A percentile compares a stretch with the other conserved stretches of the same genome.
These are phyloP conservation scores for Candida palmyrensis DNA, from an alignment of 805 yeast genomes.

Conservation along the genomic window DNA sequence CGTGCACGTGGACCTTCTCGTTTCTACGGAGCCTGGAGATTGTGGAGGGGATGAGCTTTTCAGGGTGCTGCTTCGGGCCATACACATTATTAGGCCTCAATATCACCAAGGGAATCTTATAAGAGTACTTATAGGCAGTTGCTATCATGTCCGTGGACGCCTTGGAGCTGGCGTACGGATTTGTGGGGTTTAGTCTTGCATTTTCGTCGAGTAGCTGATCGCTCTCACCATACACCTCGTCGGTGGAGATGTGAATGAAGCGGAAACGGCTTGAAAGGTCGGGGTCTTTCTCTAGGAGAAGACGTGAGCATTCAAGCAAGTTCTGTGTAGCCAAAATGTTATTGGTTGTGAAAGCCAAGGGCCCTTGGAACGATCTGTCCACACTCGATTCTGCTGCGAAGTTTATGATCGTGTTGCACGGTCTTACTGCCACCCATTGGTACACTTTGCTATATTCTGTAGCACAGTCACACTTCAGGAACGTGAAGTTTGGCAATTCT, in stretches of 20 bases:
- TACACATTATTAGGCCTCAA: conserved; percentile 49
- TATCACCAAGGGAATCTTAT: conserved; percentile 34
- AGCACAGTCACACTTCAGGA: conserved; percentile 32
- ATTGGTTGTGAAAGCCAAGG: conserved; percentile 38
- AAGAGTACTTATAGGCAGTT: conserved; percentile 40
- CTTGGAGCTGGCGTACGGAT: conserved; percentile 54
- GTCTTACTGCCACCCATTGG: conserved; percentile 9
- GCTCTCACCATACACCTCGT: conserved; percentile 54
- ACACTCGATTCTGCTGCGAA: conserved; percentile 56
- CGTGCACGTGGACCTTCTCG: conserved; percentile 37
- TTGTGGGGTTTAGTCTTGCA: conserved; percentile 42
- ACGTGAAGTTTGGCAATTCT: conserved; percentile 15
- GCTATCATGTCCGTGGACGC: conserved; percentile 49
- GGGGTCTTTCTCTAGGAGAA: conserved; percentile 4
- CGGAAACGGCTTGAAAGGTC: conserved; percentile 4
- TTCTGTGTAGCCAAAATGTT: conserved; percentile 46
- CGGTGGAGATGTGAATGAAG: conserved; percentile 50
- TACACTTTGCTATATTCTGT: conserved; percentile 17
- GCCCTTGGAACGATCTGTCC: conserved; percentile 44
- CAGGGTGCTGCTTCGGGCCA: conserved; percentile 52
- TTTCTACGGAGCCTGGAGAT: conserved; percentile 16
- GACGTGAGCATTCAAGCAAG: conserved; percentile 37
- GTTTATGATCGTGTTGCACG: conserved; percentile 36
- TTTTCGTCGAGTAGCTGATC: conserved; percentile 25
- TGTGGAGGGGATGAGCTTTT: conserved; percentile 41